These are phyloP conservation scores for Solanum dulcamara DNA, from an alignment of 257 asterid genomes.

Conservation along the genomic window DNA sequence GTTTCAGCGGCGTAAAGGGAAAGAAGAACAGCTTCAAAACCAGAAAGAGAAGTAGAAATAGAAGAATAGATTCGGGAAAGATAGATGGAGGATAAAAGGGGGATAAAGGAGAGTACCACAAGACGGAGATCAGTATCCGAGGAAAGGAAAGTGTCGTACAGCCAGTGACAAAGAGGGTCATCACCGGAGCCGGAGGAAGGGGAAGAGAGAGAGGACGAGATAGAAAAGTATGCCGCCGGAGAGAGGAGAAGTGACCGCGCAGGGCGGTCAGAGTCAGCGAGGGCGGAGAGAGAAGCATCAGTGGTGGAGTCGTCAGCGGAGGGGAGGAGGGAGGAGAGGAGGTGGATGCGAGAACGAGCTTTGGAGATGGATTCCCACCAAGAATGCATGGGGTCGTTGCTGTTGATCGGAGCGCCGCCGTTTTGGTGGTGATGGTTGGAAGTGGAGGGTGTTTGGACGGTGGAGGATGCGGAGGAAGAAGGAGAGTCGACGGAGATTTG, in stretches of 20 bases:
- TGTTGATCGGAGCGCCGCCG: slow-evolving; percentile 9
- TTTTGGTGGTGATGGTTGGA: slow-evolving; percentile 10
- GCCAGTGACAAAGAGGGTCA: slow-evolving; percentile 89
- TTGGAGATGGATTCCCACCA: slow-evolving; percentile 98
- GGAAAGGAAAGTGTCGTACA: slow-evolving; percentile 77
- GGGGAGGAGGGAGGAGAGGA: slow-evolving; percentile 59
- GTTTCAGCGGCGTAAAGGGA: slow-evolving; percentile 67
- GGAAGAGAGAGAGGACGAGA: slow-evolving; percentile 44
- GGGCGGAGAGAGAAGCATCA: slow-evolving; percentile 27
- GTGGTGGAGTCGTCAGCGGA: slow-evolving; percentile 9
- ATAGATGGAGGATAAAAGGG: slow-evolving; percentile 49
- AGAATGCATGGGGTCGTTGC: slow-evolving; percentile 65
- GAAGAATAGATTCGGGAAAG: slow-evolving; percentile 61
- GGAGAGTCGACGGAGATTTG: slow-evolving; percentile 47
- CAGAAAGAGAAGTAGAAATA: slow-evolving; percentile 43
- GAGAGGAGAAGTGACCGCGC: slow-evolving; percentile 92
- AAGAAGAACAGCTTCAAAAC: slow-evolving; percentile 82
- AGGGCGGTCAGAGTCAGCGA: slow-evolving; percentile 88
- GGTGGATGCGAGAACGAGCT: slow-evolving; percentile 92
- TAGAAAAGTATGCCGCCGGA: slow-evolving; percentile 42
- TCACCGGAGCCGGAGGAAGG: slow-evolving; percentile 61
- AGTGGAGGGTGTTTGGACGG: slow-evolving; percentile 7
- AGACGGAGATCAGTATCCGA: slow-evolving; percentile 72
- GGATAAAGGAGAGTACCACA: slow-evolving; percentile 69
- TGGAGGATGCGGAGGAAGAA: slow-evolving; percentile 50